These are phyloP conservation scores for Chimonanthus salicifolius DNA, from an alignment of 164 flowering plant species.

Conservation along the genomic window DNA sequence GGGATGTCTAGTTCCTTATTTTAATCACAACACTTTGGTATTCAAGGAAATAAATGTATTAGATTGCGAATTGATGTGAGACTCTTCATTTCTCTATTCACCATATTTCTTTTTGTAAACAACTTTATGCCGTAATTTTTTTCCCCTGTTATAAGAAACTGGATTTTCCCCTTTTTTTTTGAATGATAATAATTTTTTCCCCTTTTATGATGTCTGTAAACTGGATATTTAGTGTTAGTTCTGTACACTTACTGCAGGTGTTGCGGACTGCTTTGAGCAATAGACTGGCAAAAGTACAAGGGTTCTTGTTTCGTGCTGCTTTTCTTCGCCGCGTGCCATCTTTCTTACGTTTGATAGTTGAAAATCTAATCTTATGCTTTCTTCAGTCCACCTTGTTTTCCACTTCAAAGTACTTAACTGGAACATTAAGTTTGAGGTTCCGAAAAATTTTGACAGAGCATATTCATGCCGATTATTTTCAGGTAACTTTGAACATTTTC, in stretches of 20 bases:
- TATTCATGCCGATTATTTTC: conserved; percentile 81
- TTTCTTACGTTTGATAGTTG: conserved; percentile 76
- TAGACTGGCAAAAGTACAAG: conserved; percentile 97
- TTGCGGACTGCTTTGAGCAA: conserved; percentile 88
- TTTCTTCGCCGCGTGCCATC: conserved; percentile 89
- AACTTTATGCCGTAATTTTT: too few relatives aligned
- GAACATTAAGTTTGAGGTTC: conserved; percentile 81
- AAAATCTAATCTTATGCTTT: conserved; percentile 87
- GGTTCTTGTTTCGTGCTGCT: conserved; percentile 93
- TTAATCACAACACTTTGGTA: too few relatives aligned
- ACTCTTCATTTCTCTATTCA: too few relatives aligned
- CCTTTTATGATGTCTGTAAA: background rate
- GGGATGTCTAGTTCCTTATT: too few relatives aligned
- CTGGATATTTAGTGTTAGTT: background rate
- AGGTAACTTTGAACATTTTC: conserved; percentile 42
- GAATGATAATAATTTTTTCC: too few relatives aligned
- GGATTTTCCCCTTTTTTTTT: too few relatives aligned
- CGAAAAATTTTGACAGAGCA: conserved; percentile 85
- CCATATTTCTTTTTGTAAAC: too few relatives aligned
- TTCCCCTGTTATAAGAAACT: too few relatives aligned
- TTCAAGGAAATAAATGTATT: too few relatives aligned
- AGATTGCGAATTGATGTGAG: too few relatives aligned
- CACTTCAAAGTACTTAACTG: conserved; percentile 88
- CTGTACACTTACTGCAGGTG: conserved; percentile 42
- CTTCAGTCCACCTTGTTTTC: conserved; percentile 80